Base-by-base conservation (phyloP, 108 stramenopile genomes). In the Fistulifera pelliculosa region DNA sequence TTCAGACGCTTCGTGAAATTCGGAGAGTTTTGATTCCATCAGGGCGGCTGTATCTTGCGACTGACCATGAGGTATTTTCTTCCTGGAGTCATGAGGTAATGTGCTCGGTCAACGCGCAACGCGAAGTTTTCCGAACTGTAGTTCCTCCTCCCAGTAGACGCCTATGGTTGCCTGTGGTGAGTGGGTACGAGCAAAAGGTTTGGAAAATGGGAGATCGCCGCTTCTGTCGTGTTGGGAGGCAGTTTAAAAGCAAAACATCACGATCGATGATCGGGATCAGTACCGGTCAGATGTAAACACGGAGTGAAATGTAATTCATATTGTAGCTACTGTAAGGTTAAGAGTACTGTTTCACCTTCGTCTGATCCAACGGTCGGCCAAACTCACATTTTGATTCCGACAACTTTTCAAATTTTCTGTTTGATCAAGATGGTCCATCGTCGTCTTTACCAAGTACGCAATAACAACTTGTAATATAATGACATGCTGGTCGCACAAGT, bases 151-250 rank as follows among this genome's bases (percentile, higher is more conserved):
- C 85, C 6, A 44, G 68, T 54, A 52, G 85, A 24, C 41, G 41
- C 35, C 54, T 61, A 17, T 87, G 85, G 85, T 65, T 87, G 40
- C 85, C 85, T 40, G 73, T 55, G 18, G 59, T 87, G 0, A 80
- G 79, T 38, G 64, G 65, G 35, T 87, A 87, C 43, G 85, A 87
- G 52, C 70, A 71, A 48, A 81, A 52, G 82, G 82, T 18, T 68
- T 75, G 26, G 58, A 74, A n/a, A 78, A 83, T 69, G 82, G 78
- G 10, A 53, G 82, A 22, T 49, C 31, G 18, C 77, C 82, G 12
- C 56, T 51, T 41, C 39, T 77, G 2, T 61, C 45, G 19, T 83
- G 82, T 45, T 83, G 82, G 82, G 38, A 68, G 14, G 47, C 15
- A 28, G 6, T 49, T 24, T n/a, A 16, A 23, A 19, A 18, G n/a